Evolutionary conservation across 129 eudicot genomes (phyloP).

Genomic region (Pulicaria dysenterica): DNA sequence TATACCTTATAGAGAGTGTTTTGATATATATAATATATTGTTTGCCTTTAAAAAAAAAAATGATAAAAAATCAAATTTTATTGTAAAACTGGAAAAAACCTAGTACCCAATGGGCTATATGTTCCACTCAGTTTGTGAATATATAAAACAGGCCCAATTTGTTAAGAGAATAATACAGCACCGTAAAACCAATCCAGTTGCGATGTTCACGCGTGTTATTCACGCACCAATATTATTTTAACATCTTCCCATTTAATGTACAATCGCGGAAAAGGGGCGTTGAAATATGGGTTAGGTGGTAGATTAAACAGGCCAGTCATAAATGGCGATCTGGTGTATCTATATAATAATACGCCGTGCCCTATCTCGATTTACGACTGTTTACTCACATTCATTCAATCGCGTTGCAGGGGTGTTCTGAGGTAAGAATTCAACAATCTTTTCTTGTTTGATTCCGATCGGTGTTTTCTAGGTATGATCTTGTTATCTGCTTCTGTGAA

Average conservation of each 20-base stretch:
- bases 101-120: slow-evolving; percentile 17
- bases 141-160: slow-evolving; percentile 19
- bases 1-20: too few relatives aligned
- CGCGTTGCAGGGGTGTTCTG: slow-evolving; percentile 36
- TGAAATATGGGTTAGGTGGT: slow-evolving; percentile 13
- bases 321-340: slow-evolving; percentile 24
- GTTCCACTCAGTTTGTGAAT: background rate
- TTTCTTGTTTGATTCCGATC: slow-evolving; percentile 1
- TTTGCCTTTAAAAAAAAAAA: too few relatives aligned
- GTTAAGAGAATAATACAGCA: background rate
- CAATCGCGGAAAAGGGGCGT: slow-evolving; percentile 5
- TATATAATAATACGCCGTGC: slow-evolving; percentile 12
- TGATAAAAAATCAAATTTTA: too few relatives aligned
- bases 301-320: slow-evolving; percentile 22
- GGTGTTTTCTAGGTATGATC: background rate
- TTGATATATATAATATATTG: too few relatives aligned
- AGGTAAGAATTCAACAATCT: slow-evolving; percentile 20
- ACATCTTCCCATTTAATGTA: background rate
- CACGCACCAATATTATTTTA: slow-evolving; percentile 1
- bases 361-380: slow-evolving; percentile 15
- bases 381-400: background rate
- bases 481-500: slow-evolving; percentile 3
- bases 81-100: too few relatives aligned
- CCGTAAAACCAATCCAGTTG: background rate
- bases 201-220: background rate